Conservation (phyloP, 805 yeast species). For the Teunomyces stri region DNA sequence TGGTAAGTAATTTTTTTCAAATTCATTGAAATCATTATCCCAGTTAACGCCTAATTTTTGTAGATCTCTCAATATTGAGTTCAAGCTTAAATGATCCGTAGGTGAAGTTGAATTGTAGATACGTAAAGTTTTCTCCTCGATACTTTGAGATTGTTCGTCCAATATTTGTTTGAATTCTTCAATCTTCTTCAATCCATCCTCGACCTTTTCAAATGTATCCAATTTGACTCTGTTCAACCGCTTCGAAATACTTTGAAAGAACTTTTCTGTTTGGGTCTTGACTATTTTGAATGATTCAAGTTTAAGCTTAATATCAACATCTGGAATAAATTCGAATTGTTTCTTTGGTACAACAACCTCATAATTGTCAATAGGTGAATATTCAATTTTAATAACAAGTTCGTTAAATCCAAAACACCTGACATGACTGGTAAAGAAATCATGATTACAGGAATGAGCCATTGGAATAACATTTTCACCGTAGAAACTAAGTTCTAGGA, state of each 20-base stretch:
- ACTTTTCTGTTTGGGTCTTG: conserved; percentile 48
- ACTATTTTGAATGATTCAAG: conserved; percentile 58
- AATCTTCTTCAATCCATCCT: conserved; percentile 61
- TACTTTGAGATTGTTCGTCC: conserved; percentile 46
- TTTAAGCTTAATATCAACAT: conserved; percentile 66
- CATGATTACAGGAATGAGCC: conserved; percentile 64
- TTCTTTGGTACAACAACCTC: conserved; percentile 78
- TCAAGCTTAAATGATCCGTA: conserved; percentile 67
- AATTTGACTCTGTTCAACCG: conserved; percentile 76
- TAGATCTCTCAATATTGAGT: conserved; percentile 62
- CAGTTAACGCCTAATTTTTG: conserved; percentile 84
- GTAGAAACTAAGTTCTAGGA: conserved; percentile 83
- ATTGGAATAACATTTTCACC: conserved; percentile 38
- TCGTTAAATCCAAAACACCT: conserved; percentile 83
- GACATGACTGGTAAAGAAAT: conserved; percentile 76
- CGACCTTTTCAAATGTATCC: conserved; percentile 66
- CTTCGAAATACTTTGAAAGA: conserved; percentile 70
- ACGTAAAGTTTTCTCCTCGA: conserved; percentile 45
- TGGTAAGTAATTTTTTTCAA: conserved; percentile 78
- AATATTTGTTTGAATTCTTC: conserved; percentile 55
- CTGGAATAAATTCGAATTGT: conserved; percentile 68
- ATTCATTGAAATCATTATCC: conserved; percentile 80
- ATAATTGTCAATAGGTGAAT: conserved; percentile 68
- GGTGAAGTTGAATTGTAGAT: conserved; percentile 57
- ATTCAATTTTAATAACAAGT: conserved; percentile 75